Evolutionary conservation across 2,329 filamentous ascomycete species (phyloP), one percentile per base, ranked within the genome.

Genomic region (Scytalidium sp.): DNA sequence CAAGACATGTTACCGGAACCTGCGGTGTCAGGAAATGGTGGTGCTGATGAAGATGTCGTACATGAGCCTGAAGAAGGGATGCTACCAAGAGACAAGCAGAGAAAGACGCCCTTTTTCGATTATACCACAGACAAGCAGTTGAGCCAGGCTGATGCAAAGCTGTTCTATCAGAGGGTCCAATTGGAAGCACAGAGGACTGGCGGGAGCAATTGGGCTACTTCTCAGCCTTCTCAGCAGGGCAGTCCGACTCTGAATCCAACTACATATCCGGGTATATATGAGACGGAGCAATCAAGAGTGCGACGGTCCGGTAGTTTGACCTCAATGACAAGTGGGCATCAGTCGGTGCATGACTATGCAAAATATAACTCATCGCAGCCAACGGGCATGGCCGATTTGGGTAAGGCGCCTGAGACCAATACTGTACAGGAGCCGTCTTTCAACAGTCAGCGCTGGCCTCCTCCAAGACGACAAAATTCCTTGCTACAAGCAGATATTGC

Each of bases 111-210:
- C 19, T 95, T 91, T 65, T 97, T 96, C 71, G 92, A 97, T 69
- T 90, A 93, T 63, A 87, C 93, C 46, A 88, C 90, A 47, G 94
- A 99, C 70, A 95, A 94, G 62, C 89, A 93, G 64, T 88, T 96
- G 84, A 95, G 87, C 63, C 91, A 96, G 68, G 86, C 89, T 21
- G 94, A 99, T 67, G 90, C 93, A 52, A 97, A 96, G 70, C 80
- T 97, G 55, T 96, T 97, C 73, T 99, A 96, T 68, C 93, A 97
- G 71, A 81, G 89, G 57, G 91, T 90, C 69, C 88, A 91, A 68
- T 75, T 85, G 50, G 87, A 66, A 29, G 55, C 59, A 11, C 60
- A 64, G 22, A 64, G 59, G 50, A 58, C 61, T n/a, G 62, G 62
- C 13, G 57, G 60, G 17, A 64, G 58, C 41, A 63, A 60, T 51